Evolutionary conservation across 441 rosid genomes (phyloP), one percentile per base, ranked within the genome.

Genomic region (Adansonia madagascariensis): DNA sequence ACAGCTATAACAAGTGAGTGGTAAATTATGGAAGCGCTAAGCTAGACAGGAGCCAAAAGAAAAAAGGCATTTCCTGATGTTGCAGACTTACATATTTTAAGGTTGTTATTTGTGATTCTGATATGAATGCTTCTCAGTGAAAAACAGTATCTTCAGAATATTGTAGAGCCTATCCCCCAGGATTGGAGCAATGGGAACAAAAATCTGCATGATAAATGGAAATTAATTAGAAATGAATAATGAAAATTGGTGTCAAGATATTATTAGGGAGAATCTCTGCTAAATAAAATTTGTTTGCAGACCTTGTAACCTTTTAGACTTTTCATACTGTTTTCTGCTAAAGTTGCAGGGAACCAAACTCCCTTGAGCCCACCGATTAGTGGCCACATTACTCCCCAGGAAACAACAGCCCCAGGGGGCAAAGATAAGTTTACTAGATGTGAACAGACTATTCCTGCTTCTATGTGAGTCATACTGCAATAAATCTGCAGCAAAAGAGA

Each of bases 311-410:
- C 97, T 79, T 84, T 88, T 76, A 93, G 83, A 79, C 99, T 88
- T 88, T 88, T 87, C 95, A 95, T 92, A 80, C 97, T 92, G 83
- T 87, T 90, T 75, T 86, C 75, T 11, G 84, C 75, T 78, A 86
- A 47, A 46, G 82, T 76, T 50, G 80, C 78, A 17, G 92, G 86
- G 71, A 82, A 95, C 98, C 99, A 95, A 17, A 88, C 82, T 7
- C 99, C 99, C 87, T 91, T 87, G 74, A 80, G 94, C 43, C 75
- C 79, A 0, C 80, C 75, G 53, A 95, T 92, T 3, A 92, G 82
- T 5, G 99, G 98, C 99, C 99, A 95, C 98, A 91, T 93, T 3
- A 95, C 72, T 75, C 97, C 99, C 94, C 94, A 93, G 0, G 99
- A 95, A 73, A 93, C 89, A 10, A 95, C 83, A 0, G 96, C 98